Percentiles rank a stretch among this genome's conserved stretches.
phyloP scores from a whole-genome alignment of 1,139 yeast genomes.

The Saccharomyces pastorianus region DNA sequence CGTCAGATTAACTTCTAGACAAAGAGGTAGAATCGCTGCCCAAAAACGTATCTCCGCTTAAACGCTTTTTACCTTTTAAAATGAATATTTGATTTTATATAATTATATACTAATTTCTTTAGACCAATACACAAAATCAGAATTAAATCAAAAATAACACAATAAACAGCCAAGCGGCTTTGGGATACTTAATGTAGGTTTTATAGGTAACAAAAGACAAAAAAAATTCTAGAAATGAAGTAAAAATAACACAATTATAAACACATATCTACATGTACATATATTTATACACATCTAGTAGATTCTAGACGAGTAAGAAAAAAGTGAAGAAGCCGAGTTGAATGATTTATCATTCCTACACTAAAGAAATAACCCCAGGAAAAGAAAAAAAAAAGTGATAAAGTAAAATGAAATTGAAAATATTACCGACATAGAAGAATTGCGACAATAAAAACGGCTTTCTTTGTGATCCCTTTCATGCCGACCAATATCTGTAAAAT shows the following conservation, averaged over 20 bases:
- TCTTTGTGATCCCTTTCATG: conserved; percentile 9
- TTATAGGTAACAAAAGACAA: not conserved
- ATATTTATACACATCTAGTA: not conserved
- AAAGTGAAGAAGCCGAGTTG: not conserved
- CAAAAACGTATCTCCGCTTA: conserved; percentile 5
- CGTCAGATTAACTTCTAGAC: no score
- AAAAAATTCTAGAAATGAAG: not conserved
- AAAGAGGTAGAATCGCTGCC: no score
- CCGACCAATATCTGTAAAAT: conserved; percentile 82
- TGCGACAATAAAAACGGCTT: not conserved
- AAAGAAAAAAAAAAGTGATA: not conserved
- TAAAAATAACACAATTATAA: not conserved
- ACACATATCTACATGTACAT: not conserved
- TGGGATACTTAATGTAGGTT: not conserved
- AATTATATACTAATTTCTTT: not conserved
- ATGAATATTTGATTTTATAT: not conserved
- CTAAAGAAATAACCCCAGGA: not conserved
- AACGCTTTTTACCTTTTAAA: conserved; percentile 7
- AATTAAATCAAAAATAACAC: not conserved
- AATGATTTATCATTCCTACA: not conserved
- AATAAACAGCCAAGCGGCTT: not conserved
- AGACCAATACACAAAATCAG: not conserved
- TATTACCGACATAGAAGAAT: not conserved
- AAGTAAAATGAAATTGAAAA: not conserved
- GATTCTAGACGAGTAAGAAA: not conserved